These are phyloP conservation scores for Candida odintsovae DNA, from an alignment of 805 yeast genomes.

Conservation along the genomic window DNA sequence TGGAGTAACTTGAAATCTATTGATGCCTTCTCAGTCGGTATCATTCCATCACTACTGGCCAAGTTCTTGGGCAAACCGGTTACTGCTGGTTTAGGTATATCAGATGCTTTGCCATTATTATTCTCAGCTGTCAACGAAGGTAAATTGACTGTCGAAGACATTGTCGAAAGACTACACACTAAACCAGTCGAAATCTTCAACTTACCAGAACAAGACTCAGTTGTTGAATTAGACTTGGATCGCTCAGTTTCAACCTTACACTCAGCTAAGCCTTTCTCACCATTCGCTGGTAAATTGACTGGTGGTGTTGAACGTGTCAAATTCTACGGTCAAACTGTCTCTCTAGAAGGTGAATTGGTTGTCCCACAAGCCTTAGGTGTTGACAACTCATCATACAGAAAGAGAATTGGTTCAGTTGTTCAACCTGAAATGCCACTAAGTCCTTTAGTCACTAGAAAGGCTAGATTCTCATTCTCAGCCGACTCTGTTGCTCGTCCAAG, in stretches of 20 bases:
- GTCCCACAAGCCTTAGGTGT: slow-evolving; percentile 56
- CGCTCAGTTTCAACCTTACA: slow-evolving; percentile 44
- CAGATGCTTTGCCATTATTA: slow-evolving; percentile 77
- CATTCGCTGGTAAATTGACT: slow-evolving; percentile 49
- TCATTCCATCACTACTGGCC: slow-evolving; percentile 68
- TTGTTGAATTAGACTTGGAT: slow-evolving; percentile 80
- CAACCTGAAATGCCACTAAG: slow-evolving; percentile 31
- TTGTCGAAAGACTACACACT: slow-evolving; percentile 66
- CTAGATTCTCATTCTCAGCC: slow-evolving; percentile 48
- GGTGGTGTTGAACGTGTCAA: slow-evolving; percentile 91
- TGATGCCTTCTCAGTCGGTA: slow-evolving; percentile 86
- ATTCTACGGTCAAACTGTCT: slow-evolving; percentile 70
- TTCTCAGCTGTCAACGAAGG: slow-evolving; percentile 74
- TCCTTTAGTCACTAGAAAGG: slow-evolving; percentile 28
- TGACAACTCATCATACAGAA: slow-evolving; percentile 25
- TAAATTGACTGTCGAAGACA: slow-evolving; percentile 64
- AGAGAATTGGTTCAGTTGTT: slow-evolving; percentile 23
- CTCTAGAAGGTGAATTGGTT: slow-evolving; percentile 75
- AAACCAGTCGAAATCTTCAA: slow-evolving; percentile 81
- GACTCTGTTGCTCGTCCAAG: slow-evolving; percentile 35
- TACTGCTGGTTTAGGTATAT: slow-evolving; percentile 69
- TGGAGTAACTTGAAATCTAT: slow-evolving; percentile 71
- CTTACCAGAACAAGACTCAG: slow-evolving; percentile 72
- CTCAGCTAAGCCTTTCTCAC: slow-evolving; percentile 43
- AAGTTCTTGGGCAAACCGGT: slow-evolving; percentile 53